phyloP scores from a whole-genome alignment of 2,329 filamentous ascomycete species.

The Neurospora sp. region DNA sequence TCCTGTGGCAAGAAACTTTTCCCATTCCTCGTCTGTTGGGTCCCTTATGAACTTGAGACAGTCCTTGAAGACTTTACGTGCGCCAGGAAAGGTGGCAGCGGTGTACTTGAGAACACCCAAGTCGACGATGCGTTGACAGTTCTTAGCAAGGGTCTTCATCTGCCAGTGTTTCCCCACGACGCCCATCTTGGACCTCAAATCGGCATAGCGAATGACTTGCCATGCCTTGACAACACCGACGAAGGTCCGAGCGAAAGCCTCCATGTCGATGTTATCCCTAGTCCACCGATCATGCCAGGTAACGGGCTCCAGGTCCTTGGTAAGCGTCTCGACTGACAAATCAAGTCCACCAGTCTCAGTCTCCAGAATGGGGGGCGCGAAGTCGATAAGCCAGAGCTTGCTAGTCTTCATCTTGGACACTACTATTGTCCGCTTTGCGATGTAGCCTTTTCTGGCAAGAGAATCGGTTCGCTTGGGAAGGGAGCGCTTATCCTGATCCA shows the following conservation, averaged over 20 bases:
- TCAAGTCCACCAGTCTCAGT: conserved; percentile 21
- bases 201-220: conserved; percentile 47
- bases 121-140: conserved; percentile 47
- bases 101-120: conserved; percentile 48
- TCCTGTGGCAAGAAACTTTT: conserved; percentile 42
- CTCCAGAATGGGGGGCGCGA: conserved; percentile 37
- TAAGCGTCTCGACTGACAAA: conserved; percentile 23
- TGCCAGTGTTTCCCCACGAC: conserved; percentile 45
- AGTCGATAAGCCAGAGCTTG: conserved; percentile 50
- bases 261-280: conserved; percentile 48
- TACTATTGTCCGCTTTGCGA: conserved; percentile 50
- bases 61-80: conserved; percentile 46
- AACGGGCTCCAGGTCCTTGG: conserved; percentile 40
- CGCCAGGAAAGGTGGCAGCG: conserved; percentile 41
- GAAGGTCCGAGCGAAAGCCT: conserved; percentile 46
- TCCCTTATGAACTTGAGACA: conserved; percentile 51
- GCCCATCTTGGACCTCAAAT: conserved; percentile 49
- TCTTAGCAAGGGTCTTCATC: conserved; percentile 50
- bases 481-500: conserved; percentile 54
- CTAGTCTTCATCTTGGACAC: conserved; percentile 51
- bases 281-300: conserved; percentile 49
- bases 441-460: conserved; percentile 50
- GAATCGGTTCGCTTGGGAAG: conserved; percentile 52
- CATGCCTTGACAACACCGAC: conserved; percentile 49
- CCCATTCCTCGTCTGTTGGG: conserved; percentile 47